Percentiles rank a stretch among this genome's conserved stretches.
These are phyloP conservation scores for Stephania yunnanensis DNA, from an alignment of 164 flowering plant genomes.

Conservation along the genomic window DNA sequence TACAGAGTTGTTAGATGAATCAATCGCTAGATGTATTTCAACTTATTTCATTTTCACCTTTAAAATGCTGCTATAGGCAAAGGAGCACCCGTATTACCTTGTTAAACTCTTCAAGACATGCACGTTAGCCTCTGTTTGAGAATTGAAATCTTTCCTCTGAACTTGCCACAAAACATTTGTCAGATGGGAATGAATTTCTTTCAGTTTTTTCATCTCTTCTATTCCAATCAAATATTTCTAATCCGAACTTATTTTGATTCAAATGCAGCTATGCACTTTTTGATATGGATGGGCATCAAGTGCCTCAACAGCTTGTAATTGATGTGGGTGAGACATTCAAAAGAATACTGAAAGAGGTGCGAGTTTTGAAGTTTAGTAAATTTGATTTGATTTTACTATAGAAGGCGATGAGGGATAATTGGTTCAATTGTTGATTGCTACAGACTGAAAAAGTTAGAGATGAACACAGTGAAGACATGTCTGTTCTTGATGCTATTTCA, in stretches of 20 bases:
- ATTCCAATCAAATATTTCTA: not conserved
- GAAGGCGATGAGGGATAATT: not conserved
- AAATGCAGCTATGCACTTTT: conserved; percentile 59
- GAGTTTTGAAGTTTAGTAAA: not conserved
- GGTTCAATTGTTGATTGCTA: conserved; percentile 9
- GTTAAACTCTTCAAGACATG: too few relatives aligned
- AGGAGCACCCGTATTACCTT: not conserved
- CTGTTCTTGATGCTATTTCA: conserved; percentile 65
- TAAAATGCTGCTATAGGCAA: not conserved
- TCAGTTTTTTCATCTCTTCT: not conserved
- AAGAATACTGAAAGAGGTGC: conserved; percentile 73
- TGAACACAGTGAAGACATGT: conserved; percentile 62
- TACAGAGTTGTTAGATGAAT: not conserved
- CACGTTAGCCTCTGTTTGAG: too few relatives aligned
- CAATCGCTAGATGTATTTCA: not conserved
- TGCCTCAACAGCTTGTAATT: conserved; percentile 64
- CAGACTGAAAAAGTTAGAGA: conserved; percentile 85
- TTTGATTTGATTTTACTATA: not conserved
- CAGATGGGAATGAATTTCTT: not conserved
- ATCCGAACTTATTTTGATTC: not conserved
- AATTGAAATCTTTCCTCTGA: too few relatives aligned
- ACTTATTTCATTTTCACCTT: not conserved
- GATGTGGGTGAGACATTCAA: conserved; percentile 67
- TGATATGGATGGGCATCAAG: conserved; percentile 60
- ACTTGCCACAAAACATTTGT: not conserved